These are phyloP conservation scores for Ceratobasidium sp. DNA, from an alignment of 1,284 basidiomycete genomes.

Conservation along the genomic window DNA sequence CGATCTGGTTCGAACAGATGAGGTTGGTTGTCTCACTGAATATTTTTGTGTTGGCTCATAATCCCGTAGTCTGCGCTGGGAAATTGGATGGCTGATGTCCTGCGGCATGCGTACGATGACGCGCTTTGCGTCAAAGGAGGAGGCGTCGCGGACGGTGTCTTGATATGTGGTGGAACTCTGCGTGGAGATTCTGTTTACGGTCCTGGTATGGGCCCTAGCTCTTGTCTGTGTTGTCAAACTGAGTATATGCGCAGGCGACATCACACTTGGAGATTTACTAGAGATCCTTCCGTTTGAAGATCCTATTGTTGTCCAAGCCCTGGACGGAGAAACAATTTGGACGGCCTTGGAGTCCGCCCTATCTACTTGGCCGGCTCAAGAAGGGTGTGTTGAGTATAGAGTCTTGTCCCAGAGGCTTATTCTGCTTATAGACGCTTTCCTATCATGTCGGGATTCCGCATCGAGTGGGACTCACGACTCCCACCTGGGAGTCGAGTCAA, in stretches of 20 bases:
- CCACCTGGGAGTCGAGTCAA: slow-evolving; percentile 79
- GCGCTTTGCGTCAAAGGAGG: slow-evolving; percentile 71
- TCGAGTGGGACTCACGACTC: slow-evolving; percentile 87
- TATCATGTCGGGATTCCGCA: slow-evolving; percentile 86
- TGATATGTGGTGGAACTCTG: slow-evolving; percentile 89
- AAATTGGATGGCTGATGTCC: slow-evolving; percentile 92
- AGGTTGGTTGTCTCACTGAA: slow-evolving; percentile 63
- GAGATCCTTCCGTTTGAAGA: slow-evolving; percentile 95
- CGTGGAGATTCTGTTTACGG: slow-evolving; percentile 90
- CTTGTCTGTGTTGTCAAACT: neutral
- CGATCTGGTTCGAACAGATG: slow-evolving; percentile 76
- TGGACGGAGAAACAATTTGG: slow-evolving; percentile 88
- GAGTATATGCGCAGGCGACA: slow-evolving; percentile 65
- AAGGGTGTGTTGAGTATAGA: slow-evolving; percentile 72
- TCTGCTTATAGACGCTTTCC: slow-evolving; percentile 80
- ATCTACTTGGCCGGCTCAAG: slow-evolving; percentile 88
- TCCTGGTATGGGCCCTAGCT: slow-evolving; percentile 67
- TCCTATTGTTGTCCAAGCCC: slow-evolving; percentile 83
- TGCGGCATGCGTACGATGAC: slow-evolving; percentile 90
- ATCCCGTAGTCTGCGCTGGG: slow-evolving; percentile 76
- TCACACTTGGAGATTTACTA: slow-evolving; percentile 86
- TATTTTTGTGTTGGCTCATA: neutral
- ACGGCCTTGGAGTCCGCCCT: slow-evolving; percentile 83
- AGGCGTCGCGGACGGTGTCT: slow-evolving; percentile 80
- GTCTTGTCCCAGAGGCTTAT: slow-evolving; percentile 14